phyloP scores from a whole-genome alignment of 805 yeast genomes.

The Wickerhamiella sergipiensis region DNA sequence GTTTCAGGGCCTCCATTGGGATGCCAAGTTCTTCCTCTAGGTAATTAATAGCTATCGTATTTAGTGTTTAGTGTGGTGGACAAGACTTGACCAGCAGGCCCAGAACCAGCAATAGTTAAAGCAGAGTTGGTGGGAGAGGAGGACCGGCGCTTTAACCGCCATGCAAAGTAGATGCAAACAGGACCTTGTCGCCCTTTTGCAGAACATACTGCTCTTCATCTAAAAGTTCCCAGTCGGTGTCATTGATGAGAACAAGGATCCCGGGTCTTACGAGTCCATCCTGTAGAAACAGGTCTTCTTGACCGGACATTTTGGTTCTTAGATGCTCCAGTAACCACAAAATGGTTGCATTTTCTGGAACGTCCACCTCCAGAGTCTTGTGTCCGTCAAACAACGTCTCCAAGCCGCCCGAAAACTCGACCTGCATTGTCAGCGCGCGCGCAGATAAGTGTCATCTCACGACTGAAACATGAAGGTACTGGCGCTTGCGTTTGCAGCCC shows the following conservation, averaged over 20 bases:
- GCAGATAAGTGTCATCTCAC: not conserved
- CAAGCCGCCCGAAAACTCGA: conserved; percentile 53
- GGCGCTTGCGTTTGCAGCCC: conserved; percentile 3
- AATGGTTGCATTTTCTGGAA: conserved; percentile 28
- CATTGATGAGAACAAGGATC: conserved; percentile 78
- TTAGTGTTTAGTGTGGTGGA: too few species aligned
- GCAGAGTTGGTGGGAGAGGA: too few species aligned
- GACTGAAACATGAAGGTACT: not conserved
- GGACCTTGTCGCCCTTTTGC: conserved; percentile 60
- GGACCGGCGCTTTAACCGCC: conserved; percentile 58
- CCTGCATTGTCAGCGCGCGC: conserved; percentile 12
- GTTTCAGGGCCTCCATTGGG: conserved; percentile 9
- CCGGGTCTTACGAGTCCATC: conserved; percentile 84
- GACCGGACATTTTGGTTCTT: conserved; percentile 39
- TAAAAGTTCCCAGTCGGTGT: conserved; percentile 93
- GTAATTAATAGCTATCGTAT: too few species aligned
- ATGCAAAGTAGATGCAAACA: conserved; percentile 87
- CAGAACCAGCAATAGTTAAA: too few species aligned
- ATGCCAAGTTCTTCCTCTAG: conserved; percentile 9
- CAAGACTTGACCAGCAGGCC: too few species aligned
- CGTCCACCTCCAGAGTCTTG: conserved; percentile 37
- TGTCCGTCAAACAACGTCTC: conserved; percentile 60
- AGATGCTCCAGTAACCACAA: conserved; percentile 46
- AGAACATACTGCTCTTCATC: conserved; percentile 75
- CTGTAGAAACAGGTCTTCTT: conserved; percentile 62